phyloP scores from a whole-genome alignment of 768 basidiomycete species.

The Pholiota molesta region DNA sequence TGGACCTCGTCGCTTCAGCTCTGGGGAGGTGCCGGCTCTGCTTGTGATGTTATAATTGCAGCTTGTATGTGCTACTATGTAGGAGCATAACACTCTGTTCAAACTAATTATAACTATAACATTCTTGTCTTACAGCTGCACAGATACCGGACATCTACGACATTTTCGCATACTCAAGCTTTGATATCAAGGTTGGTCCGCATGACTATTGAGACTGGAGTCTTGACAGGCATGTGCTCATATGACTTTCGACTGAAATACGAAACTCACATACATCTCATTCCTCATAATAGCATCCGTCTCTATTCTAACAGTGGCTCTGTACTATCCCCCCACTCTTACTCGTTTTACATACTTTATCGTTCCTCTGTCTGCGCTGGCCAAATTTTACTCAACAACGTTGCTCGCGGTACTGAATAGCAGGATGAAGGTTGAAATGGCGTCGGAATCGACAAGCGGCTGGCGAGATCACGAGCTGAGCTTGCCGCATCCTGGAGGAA shows the following conservation, averaged over 20 bases:
- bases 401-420: neutral
- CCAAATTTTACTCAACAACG: neutral
- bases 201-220: slow-evolving; percentile 1
- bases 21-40: neutral
- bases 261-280: neutral
- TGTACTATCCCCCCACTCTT: neutral
- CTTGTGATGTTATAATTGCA: slow-evolving; percentile 3
- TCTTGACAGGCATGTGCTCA: neutral
- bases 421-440: neutral
- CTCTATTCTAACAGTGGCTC: neutral
- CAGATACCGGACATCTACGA: neutral
- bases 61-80: slow-evolving; percentile 5
- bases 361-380: neutral
- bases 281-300: neutral
- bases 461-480: neutral
- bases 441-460: neutral
- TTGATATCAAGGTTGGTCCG: neutral
- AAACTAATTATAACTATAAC: neutral
- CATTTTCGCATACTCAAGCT: neutral
- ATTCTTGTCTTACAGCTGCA: neutral
- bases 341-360: neutral
- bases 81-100: neutral
- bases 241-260: neutral
- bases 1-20: neutral
- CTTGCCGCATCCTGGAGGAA: no score